These are phyloP conservation scores for Orbilia quercus DNA, from an alignment of 2,329 filamentous ascomycete species.

Conservation along the genomic window DNA sequence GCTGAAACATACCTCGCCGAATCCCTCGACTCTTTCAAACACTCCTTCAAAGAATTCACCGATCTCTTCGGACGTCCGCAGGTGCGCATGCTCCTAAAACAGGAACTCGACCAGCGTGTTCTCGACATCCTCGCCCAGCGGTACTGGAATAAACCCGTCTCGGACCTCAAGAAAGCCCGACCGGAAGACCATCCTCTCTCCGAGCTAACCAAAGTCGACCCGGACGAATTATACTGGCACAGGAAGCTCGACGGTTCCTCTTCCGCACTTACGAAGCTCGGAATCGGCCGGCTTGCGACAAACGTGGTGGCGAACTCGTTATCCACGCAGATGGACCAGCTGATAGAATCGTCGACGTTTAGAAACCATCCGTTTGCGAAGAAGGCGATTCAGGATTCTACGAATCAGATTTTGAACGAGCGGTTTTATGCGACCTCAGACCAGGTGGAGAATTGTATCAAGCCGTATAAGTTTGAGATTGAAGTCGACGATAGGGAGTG, in stretches of 20 bases:
- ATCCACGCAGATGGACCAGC: slow-evolving; percentile 81
- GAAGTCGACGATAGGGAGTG: slow-evolving; percentile 93
- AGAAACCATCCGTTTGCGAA: slow-evolving; percentile 89
- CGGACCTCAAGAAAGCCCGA: slow-evolving; percentile 76
- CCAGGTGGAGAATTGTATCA: slow-evolving; percentile 98
- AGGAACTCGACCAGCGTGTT: slow-evolving; percentile 92
- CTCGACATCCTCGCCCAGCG: slow-evolving; percentile 90
- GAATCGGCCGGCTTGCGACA: slow-evolving; percentile 90
- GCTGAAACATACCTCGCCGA: slow-evolving; percentile 97
- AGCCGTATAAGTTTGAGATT: slow-evolving; percentile 98
- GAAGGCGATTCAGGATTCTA: slow-evolving; percentile 90
- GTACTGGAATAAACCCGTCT: slow-evolving; percentile 96
- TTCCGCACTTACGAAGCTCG: slow-evolving; percentile 89
- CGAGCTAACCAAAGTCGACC: slow-evolving; percentile 84
- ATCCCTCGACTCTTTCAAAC: slow-evolving; percentile 94
- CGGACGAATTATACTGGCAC: slow-evolving; percentile 89
- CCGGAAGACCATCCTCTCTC: slow-evolving; percentile 73
- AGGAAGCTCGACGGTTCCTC: slow-evolving; percentile 92
- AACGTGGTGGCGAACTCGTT: slow-evolving; percentile 90
- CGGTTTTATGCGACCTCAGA: slow-evolving; percentile 97
- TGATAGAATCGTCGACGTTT: slow-evolving; percentile 85
- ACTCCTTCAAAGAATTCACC: slow-evolving; percentile 93
- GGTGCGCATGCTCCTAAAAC: slow-evolving; percentile 88
- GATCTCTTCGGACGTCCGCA: slow-evolving; percentile 89
- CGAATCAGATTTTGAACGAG: slow-evolving; percentile 89